These are phyloP conservation scores for Colletotrichum shisoi DNA, from an alignment of 2,329 filamentous ascomycete genomes.

Conservation along the genomic window DNA sequence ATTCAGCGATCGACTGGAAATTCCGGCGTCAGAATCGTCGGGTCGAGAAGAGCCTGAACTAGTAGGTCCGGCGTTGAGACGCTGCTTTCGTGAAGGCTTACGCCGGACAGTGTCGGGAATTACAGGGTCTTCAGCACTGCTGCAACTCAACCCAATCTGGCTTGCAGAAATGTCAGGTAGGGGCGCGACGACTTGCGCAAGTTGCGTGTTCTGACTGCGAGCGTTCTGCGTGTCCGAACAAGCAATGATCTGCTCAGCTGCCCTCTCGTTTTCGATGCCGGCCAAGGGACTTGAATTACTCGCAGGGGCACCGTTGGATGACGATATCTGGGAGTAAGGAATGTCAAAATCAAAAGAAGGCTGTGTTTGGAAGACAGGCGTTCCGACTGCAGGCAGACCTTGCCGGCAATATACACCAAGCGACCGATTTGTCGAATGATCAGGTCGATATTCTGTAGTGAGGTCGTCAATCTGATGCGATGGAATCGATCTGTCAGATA, in stretches of 20 bases:
- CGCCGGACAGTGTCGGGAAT: constrained; percentile 40
- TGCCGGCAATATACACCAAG: neutral
- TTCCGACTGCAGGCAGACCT: constrained; percentile 10
- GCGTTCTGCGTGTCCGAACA: constrained; percentile 24
- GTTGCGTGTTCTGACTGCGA: constrained; percentile 26
- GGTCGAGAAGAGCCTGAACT: constrained; percentile 1
- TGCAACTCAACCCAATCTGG: constrained; percentile 21
- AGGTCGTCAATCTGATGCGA: constrained; percentile 32
- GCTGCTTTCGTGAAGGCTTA: constrained; percentile 10
- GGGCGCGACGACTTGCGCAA: constrained; percentile 37
- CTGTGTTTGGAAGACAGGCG: constrained; percentile 31
- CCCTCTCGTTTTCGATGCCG: neutral
- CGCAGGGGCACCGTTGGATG: neutral
- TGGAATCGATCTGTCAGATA: constrained; percentile 24
- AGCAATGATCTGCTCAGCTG: constrained; percentile 5
- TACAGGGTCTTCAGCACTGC: constrained; percentile 17
- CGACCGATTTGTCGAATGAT: constrained; percentile 7
- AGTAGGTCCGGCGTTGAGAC: neutral
- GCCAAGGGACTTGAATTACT: neutral
- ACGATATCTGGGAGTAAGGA: constrained; percentile 8
- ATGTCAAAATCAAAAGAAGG: constrained; percentile 25
- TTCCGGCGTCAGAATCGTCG: neutral
- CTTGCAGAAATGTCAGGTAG: constrained; percentile 20
- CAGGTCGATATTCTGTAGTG: neutral
- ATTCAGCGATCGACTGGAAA: neutral